Evolutionary conservation across 495 filamentous ascomycete species (phyloP).

Genomic region (Jackrogersella multiformis): DNA sequence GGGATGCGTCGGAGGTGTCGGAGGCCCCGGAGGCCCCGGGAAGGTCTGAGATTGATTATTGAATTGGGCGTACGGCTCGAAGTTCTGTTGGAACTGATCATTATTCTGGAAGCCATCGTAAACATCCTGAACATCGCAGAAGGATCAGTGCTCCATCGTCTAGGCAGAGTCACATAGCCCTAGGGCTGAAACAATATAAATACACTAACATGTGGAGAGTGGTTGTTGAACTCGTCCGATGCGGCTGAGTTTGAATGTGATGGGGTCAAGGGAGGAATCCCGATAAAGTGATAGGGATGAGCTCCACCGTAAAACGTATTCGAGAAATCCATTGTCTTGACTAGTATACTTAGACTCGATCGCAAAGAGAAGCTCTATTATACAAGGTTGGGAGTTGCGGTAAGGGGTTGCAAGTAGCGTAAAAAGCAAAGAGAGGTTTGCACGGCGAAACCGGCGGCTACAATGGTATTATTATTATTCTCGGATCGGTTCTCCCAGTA

Average conservation of each 20-base stretch:
- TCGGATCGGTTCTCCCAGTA: slow-evolving; percentile 28
- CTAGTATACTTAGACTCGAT: slow-evolving; percentile 3
- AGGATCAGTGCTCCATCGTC: slow-evolving; percentile 34
- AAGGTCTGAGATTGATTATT: slow-evolving; percentile 50
- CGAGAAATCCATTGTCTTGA: slow-evolving; percentile 56
- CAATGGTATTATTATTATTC: slow-evolving; percentile 37
- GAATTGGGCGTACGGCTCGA: slow-evolving; percentile 56
- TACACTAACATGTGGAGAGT: slow-evolving; percentile 62
- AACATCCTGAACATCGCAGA: slow-evolving; percentile 53
- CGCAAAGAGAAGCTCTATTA: slow-evolving; percentile 14
- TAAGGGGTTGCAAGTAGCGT: slow-evolving; percentile 13
- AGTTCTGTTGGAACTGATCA: slow-evolving; percentile 56
- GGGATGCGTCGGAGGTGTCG: slow-evolving; percentile 53
- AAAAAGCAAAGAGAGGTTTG: slow-evolving; percentile 26
- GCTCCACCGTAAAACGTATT: slow-evolving; percentile 55
- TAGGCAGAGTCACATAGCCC: slow-evolving; percentile 16
- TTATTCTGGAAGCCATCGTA: slow-evolving; percentile 56
- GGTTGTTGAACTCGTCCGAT: slow-evolving; percentile 64
- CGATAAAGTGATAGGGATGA: slow-evolving; percentile 65
- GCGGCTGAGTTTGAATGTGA: slow-evolving; percentile 61
- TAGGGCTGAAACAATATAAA: slow-evolving; percentile 33
- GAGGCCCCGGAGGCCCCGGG: slow-evolving; percentile 56
- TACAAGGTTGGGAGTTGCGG: slow-evolving; percentile 15
- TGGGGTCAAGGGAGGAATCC: slow-evolving; percentile 62
- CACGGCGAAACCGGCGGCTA: slow-evolving; percentile 41